Base-by-base conservation (phyloP, 2,329 filamentous ascomycete genomes). In the Fusarium sp. region DNA sequence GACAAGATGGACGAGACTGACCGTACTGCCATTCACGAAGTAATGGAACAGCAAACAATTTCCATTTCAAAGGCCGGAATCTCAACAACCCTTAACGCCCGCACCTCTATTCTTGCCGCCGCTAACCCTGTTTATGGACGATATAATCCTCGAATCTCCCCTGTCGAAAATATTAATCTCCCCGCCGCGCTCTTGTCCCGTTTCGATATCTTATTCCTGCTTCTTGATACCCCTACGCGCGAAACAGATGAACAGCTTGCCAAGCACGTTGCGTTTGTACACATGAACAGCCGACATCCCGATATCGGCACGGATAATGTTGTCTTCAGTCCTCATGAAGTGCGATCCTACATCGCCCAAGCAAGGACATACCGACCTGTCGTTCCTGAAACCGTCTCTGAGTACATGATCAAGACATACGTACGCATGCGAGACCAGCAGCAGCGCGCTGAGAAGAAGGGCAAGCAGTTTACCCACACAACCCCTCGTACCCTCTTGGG, bases 111-210 rank as follows among this genome's bases (percentile, higher is more conserved):
- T 79, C 90, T 99, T 22, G 96, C 96, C 24, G 96, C 96, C 26
- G 96, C 96, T 76, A 99, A 99, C 85, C 96, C 96, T 66, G 90
- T 99, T 47, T 99, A 99, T 80, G 96, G 96, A 73, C 94, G 96
- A 72, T 99, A 99, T 87, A 99, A 99, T 85, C 96, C 96, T 64
- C 94, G 95, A 73, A 93, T 99, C 78, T 98, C 96, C 2, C 96
- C 96, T 1, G 95, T 99, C 33, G 96, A 99, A 83, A 99, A 99
- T 84, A 99, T 99, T 85, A 99, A 99, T 83, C 91, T 99, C 45
- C 96, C 96, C n/a, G 96, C 96, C 24, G 96, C 96, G 26, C 90
- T 99, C 26, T 90, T 99, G 62, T 98, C 96, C 68, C 94, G 96
- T 90, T 99, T 99, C 84, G 96, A 99, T 82, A 89, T 99, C 76